phyloP scores from a whole-genome alignment of 2,329 filamentous ascomycete species.

The Colletotrichum sp. region DNA sequence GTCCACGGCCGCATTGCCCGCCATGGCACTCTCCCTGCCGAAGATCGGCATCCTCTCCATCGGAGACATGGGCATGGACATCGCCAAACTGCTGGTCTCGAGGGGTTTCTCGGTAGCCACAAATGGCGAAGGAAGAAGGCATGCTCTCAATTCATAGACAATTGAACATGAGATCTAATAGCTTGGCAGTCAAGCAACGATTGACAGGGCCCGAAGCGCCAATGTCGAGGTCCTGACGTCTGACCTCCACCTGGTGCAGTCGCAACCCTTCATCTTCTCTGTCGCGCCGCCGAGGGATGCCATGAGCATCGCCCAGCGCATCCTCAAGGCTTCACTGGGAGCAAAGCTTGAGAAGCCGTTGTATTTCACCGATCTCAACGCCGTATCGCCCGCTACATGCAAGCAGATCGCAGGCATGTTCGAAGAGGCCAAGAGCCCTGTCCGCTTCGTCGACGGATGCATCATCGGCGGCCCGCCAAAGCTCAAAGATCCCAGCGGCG shows the following conservation, averaged over 20 bases:
- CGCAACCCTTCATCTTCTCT: slow-evolving; percentile 66
- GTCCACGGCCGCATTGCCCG: neutral
- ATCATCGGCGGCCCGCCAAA: slow-evolving; percentile 61
- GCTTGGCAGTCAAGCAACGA: slow-evolving; percentile 56
- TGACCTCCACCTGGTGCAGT: slow-evolving; percentile 59
- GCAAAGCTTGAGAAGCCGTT: slow-evolving; percentile 42
- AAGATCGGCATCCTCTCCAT: slow-evolving; percentile 56
- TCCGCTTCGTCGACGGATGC: slow-evolving; percentile 61
- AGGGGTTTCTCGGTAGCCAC: slow-evolving; percentile 54
- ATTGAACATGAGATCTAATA: too few species aligned
- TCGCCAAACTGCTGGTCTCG: slow-evolving; percentile 51
- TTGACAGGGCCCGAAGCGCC: slow-evolving; percentile 57
- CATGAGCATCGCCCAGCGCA: slow-evolving; percentile 60
- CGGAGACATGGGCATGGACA: slow-evolving; percentile 59
- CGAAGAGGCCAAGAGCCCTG: slow-evolving; percentile 37
- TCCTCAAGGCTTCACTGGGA: slow-evolving; percentile 54
- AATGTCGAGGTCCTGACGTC: slow-evolving; percentile 57
- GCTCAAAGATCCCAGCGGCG: slow-evolving; percentile 26
- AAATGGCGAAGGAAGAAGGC: slow-evolving; percentile 53
- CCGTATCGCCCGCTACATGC: slow-evolving; percentile 62
- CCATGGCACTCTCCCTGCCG: slow-evolving; percentile 1
- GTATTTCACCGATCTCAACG: slow-evolving; percentile 70
- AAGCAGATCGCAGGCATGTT: slow-evolving; percentile 50
- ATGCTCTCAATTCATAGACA: neutral
- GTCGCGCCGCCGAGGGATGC: slow-evolving; percentile 71